Evolutionary conservation across 2,329 filamentous ascomycete genomes (phyloP), one percentile per base, ranked within the genome.

Genomic region (Diaporthe australafricana): DNA sequence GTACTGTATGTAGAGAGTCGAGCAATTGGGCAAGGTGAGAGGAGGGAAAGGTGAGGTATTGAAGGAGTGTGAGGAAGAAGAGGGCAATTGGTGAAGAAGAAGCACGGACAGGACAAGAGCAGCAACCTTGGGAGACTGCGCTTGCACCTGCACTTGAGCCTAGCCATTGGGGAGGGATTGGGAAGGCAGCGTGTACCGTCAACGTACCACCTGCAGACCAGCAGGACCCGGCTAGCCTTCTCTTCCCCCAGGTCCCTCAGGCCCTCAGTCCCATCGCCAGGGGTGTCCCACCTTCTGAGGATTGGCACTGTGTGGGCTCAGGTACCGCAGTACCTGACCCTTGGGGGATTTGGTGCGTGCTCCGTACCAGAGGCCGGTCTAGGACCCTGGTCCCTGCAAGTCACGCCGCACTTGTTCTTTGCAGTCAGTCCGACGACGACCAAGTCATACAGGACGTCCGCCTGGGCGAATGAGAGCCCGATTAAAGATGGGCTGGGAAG

Each of bases 21-120:
- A 69, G 53, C 67, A 60, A 69, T 69, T 69, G 67, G 67, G 47
- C 50, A 12, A 38, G 53, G 27, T 20, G 22, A 52, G 47, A 40
- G n/a, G 53, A 50, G 40, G 20, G 9, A 14, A 8, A 30, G 25
- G 48, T 17, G 17, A 32, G 42, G 57, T 35, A 40, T 63, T 63
- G 57, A 35, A 20, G 42, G 67, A 60, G 40, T 25, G 16, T n/a
- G 48, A 57, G 27, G 40, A 63, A 32, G 35, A 60, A 47, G 38
- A 48, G 27, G 27, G 47, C 17, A 57, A 60, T 69, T 50, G 67
- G 56, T 69, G 67, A 50, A 60, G 67, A 60, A 69, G 67, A 69
- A 60, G 67, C 67, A 69, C 67, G n/a, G 53, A 69, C 67, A 69
- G 16, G 42, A 47, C 32, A 38, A 35, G 12, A 48, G 27, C 45